phyloP scores from a whole-genome alignment of 352 stramenopile genomes.

The Pythium periplocum region DNA sequence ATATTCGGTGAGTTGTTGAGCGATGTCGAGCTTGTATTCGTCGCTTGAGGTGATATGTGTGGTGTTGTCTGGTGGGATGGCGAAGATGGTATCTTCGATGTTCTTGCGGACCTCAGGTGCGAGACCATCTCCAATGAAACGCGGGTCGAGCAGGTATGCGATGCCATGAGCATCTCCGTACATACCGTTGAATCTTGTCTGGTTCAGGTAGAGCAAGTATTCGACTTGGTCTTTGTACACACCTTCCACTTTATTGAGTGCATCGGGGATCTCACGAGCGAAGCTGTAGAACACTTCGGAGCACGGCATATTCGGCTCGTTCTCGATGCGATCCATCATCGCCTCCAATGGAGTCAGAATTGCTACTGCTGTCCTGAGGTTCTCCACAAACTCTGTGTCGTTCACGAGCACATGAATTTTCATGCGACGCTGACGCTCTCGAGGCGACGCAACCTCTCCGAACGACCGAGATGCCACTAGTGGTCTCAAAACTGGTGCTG shows the following conservation, averaged over 20 bases:
- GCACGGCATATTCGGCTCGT: conserved; percentile 10
- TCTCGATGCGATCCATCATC: conserved; percentile 6
- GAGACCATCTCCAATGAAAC: conserved; percentile 36
- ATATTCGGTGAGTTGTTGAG: conserved; percentile 27
- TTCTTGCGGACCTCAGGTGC: conserved; percentile 25
- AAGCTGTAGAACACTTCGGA: conserved; percentile 30
- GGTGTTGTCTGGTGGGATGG: conserved; percentile 10
- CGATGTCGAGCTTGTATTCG: conserved; percentile 17
- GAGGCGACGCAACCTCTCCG: not conserved
- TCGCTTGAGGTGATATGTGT: not conserved
- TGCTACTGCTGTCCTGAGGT: conserved; percentile 16
- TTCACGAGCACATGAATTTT: conserved; percentile 1
- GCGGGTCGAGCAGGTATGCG: conserved; percentile 28
- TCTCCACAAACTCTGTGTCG: conserved; percentile 1
- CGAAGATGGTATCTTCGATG: conserved; percentile 28
- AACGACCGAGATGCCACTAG: conserved; percentile 6
- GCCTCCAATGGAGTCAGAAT: conserved; percentile 17
- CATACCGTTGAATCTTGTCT: conserved; percentile 21
- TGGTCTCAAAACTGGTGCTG: conserved; percentile 4
- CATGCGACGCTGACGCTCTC: not conserved
- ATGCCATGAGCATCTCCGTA: conserved; percentile 20
- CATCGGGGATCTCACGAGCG: conserved; percentile 18
- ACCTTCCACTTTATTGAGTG: conserved; percentile 8
- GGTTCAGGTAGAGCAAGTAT: conserved; percentile 17
- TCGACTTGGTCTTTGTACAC: conserved; percentile 7